Evolutionary conservation across 345 rosid species (phyloP).

Genomic region (Bruguiera sexangula): DNA sequence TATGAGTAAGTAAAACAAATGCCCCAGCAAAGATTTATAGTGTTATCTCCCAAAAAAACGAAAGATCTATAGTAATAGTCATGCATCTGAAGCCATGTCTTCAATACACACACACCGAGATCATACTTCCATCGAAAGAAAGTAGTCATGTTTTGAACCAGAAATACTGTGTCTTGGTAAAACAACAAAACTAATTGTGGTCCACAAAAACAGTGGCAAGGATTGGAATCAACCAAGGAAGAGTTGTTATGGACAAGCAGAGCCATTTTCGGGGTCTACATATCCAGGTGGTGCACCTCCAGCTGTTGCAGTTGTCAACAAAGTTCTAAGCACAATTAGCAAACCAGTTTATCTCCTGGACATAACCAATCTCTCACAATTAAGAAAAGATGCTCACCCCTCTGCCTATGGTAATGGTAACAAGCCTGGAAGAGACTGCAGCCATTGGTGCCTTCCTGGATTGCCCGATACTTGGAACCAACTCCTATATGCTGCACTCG

Average conservation of each 20-base stretch:
- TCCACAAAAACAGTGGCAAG: conserved; percentile 48
- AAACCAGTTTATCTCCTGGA: conserved; percentile 73
- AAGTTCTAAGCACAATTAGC: conserved; percentile 52
- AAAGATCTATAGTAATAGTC: too few relatives aligned
- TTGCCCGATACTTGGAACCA: conserved; percentile 97
- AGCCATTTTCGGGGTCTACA: conserved; percentile 61
- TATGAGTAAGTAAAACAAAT: conserved; percentile 50
- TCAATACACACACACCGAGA: too few relatives aligned
- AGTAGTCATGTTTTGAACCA: too few relatives aligned
- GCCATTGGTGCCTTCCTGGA: conserved; percentile 98
- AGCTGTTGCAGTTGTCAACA: conserved; percentile 47
- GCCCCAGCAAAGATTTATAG: not conserved
- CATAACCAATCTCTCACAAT: conserved; percentile 75
- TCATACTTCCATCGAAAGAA: too few relatives aligned
- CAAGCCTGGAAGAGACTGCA: conserved; percentile 61
- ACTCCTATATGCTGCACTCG: conserved; percentile 82
- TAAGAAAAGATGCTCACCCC: conserved; percentile 94
- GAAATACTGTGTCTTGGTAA: too few relatives aligned
- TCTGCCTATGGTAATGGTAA: conserved; percentile 46
- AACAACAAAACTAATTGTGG: not conserved
- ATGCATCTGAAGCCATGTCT: too few relatives aligned
- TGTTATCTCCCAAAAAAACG: too few relatives aligned
- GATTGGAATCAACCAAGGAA: conserved; percentile 75
- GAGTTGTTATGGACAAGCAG: conserved; percentile 60
- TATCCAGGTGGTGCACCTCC: conserved; percentile 78